These are phyloP conservation scores for Artomyces pyxidatus DNA, from an alignment of 768 basidiomycete species.

Conservation along the genomic window DNA sequence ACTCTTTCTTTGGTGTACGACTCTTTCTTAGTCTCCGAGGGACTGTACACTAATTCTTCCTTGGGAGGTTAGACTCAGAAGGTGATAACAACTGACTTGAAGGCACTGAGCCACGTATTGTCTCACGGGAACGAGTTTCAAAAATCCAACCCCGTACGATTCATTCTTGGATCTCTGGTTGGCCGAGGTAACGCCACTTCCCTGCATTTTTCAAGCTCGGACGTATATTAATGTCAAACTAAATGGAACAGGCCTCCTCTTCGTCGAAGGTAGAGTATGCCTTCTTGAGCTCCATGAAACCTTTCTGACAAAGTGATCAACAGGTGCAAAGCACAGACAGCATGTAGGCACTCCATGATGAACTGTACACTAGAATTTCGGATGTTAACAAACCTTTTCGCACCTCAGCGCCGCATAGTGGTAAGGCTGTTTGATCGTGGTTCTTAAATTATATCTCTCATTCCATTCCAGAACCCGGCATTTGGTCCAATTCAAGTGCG, in stretches of 20 bases:
- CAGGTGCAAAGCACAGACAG: slow-evolving; percentile 1
- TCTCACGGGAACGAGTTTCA: not conserved
- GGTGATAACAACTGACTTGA: not conserved
- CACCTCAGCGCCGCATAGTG: slow-evolving; percentile 1
- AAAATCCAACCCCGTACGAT: not conserved
- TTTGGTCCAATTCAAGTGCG: slow-evolving; percentile 5
- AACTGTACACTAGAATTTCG: not conserved
- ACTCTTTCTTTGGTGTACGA: not conserved
- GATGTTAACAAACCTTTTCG: not conserved
- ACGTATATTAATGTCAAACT: not conserved
- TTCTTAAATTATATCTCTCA: not conserved
- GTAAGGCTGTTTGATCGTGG: not conserved
- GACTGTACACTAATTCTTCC: not conserved
- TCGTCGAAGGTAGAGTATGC: not conserved
- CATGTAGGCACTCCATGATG: not conserved
- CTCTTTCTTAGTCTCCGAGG: not conserved
- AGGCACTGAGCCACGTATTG: not conserved
- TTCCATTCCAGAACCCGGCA: slow-evolving; percentile 1
- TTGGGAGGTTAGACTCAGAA: not conserved
- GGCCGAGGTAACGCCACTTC: not conserved
- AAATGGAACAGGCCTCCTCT: not conserved
- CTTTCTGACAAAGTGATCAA: not conserved
- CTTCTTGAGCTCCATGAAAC: not conserved
- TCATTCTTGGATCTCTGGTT: not conserved
- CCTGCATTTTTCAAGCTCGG: no score